These are phyloP conservation scores for Psilocybe cyanescens DNA, from an alignment of 768 basidiomycete genomes.

Conservation along the genomic window DNA sequence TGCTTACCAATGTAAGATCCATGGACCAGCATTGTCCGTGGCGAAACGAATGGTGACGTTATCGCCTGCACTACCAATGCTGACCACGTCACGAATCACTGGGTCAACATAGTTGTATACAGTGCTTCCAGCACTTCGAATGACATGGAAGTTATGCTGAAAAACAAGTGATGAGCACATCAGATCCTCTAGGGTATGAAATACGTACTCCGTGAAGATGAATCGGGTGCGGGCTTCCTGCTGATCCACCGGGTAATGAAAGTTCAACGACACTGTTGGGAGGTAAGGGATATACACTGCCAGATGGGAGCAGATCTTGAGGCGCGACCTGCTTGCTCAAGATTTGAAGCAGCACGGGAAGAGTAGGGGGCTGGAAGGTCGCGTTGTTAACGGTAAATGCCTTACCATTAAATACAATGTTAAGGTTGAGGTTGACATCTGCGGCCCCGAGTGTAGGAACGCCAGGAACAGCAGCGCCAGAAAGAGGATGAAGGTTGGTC, in stretches of 20 bases:
- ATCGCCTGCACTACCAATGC: constrained; percentile 31
- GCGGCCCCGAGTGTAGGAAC: constrained; percentile 36
- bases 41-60: constrained; percentile 58
- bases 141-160: constrained; percentile 30
- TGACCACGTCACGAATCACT: constrained; percentile 42
- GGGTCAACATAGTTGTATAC: constrained; percentile 53
- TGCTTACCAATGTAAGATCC: constrained; percentile 32
- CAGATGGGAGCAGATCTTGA: constrained; percentile 37
- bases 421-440: constrained; percentile 38
- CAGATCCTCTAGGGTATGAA: neutral
- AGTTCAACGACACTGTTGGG: constrained; percentile 50
- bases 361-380: constrained; percentile 36
- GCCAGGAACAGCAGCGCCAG: constrained; percentile 33
- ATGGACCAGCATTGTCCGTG: constrained; percentile 70
- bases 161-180: no score
- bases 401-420: constrained; percentile 24
- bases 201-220: constrained; percentile 45
- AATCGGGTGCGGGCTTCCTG: constrained; percentile 44
- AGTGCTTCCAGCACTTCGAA: constrained; percentile 42
- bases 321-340: constrained; percentile 40
- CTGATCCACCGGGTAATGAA: constrained; percentile 41
- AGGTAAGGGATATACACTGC: constrained; percentile 44
- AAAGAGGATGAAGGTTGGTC: constrained; percentile 36
- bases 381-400: constrained; percentile 37
- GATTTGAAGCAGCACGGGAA: constrained; percentile 50